phyloP scores from a whole-genome alignment of 2,329 filamentous ascomycete species.

The Diaporthe batatas region DNA sequence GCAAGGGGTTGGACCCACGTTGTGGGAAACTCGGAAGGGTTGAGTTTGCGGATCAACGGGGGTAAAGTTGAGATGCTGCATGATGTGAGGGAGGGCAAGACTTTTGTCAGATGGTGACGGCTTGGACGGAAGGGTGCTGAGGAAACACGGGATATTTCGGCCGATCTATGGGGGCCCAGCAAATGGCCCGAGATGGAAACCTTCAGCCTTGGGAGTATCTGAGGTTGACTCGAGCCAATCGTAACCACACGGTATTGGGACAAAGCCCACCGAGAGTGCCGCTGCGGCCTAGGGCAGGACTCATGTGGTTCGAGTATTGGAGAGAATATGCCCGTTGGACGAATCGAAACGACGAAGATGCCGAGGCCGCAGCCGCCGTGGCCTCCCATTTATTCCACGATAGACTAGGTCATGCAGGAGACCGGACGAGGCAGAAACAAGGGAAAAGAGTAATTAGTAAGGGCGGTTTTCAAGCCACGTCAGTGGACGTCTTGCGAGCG shows the following conservation, averaged over 20 bases:
- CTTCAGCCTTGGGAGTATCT: slow-evolving; percentile 17
- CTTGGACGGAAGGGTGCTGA: slow-evolving; percentile 29
- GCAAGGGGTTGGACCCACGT: not conserved
- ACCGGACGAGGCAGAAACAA: slow-evolving; percentile 26
- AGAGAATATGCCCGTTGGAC: slow-evolving; percentile 22
- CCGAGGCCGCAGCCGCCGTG: slow-evolving; percentile 18
- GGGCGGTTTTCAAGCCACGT: slow-evolving; percentile 15
- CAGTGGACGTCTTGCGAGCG: slow-evolving; percentile 5
- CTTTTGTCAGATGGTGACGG: slow-evolving; percentile 7
- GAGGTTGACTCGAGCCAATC: slow-evolving; percentile 25
- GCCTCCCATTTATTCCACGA: slow-evolving; percentile 17
- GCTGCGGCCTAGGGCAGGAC: not conserved
- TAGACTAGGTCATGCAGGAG: slow-evolving; percentile 19
- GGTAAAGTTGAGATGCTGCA: slow-evolving; percentile 12
- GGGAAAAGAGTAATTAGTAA: too few relatives aligned
- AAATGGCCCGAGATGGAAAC: slow-evolving; percentile 17
- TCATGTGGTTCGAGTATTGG: not conserved
- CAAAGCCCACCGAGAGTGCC: slow-evolving; percentile 7
- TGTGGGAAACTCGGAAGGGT: slow-evolving; percentile 1
- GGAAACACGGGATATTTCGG: slow-evolving; percentile 32
- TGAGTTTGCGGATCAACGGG: slow-evolving; percentile 24
- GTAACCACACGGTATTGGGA: slow-evolving; percentile 11
- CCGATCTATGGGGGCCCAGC: slow-evolving; percentile 20
- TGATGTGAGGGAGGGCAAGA: slow-evolving; percentile 10
- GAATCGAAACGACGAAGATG: slow-evolving; percentile 16